Conservation (phyloP, 2,329 filamentous ascomycete species). For the Phaeosphaeria sp. region DNA sequence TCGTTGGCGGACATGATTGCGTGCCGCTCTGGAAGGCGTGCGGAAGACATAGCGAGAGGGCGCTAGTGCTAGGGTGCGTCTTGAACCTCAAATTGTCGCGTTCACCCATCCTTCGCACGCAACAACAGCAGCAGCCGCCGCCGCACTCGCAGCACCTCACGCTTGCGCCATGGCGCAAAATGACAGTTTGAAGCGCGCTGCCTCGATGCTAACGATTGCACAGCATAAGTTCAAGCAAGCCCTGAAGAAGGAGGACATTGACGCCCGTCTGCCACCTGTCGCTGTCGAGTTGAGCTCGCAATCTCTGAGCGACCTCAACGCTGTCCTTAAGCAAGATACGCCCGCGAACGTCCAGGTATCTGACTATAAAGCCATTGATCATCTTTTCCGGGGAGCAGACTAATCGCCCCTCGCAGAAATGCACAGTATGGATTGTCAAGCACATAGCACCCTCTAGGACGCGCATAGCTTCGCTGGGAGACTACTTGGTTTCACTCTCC, state of each 20-base stretch:
- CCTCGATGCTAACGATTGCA: conserved; percentile 32
- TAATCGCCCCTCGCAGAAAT: conserved; percentile 66
- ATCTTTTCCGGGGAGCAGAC: conserved; percentile 32
- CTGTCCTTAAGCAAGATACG: conserved; percentile 37
- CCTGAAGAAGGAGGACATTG: conserved; percentile 28
- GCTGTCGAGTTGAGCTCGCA: conserved; percentile 28
- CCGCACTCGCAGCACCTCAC: not conserved
- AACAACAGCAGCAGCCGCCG: conserved; percentile 8
- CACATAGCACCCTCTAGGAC: conserved; percentile 72
- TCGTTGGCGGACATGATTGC: conserved; percentile 27
- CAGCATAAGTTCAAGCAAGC: conserved; percentile 39
- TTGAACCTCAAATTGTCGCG: too few relatives aligned
- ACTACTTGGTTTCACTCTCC: conserved; percentile 75
- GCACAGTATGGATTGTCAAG: conserved; percentile 83
- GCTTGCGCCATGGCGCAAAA: conserved; percentile 24
- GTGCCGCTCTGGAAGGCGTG: not conserved
- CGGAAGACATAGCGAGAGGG: not conserved
- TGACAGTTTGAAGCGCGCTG: conserved; percentile 32
- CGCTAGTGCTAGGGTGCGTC: conserved; percentile 2
- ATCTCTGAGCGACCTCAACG: conserved; percentile 34
- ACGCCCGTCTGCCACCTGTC: conserved; percentile 25
- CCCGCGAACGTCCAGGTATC: conserved; percentile 44
- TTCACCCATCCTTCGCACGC: conserved; percentile 3
- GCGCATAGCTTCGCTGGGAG: conserved; percentile 72
- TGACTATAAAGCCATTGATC: conserved; percentile 26